These are phyloP conservation scores for Sporothrix variecibatus DNA, from an alignment of 2,329 filamentous ascomycete species.

Conservation along the genomic window DNA sequence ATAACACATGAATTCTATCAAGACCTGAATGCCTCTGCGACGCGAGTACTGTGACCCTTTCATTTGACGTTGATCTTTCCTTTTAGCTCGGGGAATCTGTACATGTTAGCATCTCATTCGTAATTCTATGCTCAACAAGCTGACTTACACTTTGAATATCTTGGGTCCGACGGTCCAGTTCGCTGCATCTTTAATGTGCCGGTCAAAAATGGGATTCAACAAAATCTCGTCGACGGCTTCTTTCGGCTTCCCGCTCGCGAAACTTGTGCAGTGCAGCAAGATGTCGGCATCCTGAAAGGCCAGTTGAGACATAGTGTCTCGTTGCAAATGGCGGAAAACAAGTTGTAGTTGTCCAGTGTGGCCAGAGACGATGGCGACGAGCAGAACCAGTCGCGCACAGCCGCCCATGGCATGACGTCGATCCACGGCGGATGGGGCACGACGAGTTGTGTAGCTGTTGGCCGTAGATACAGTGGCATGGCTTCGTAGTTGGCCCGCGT, in stretches of 20 bases:
- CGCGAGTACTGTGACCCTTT: too few relatives aligned
- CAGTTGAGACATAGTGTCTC: conserved; percentile 1
- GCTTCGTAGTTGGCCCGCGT: conserved; percentile 3
- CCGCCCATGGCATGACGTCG: neutral
- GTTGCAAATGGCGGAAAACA: neutral
- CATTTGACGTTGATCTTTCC: neutral
- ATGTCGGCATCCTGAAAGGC: neutral
- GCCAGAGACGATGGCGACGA: neutral
- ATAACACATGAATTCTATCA: too few relatives aligned
- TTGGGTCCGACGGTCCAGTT: neutral
- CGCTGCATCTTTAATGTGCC: neutral
- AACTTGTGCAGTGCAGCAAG: neutral
- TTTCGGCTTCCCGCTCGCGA: neutral
- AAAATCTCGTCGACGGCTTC: neutral
- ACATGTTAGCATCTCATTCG: neutral
- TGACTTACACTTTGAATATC: neutral
- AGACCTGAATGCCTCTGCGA: too few relatives aligned
- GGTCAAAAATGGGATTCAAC: neutral
- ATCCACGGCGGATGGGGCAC: neutral
- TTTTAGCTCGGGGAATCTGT: neutral
- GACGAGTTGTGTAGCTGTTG: neutral
- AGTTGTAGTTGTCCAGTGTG: neutral
- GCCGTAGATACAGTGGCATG: neutral
- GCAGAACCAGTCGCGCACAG: neutral
- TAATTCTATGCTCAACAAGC: neutral